Conservation (phyloP, 352 stramenopile species). For the Globisporangium paroecandrum region DNA sequence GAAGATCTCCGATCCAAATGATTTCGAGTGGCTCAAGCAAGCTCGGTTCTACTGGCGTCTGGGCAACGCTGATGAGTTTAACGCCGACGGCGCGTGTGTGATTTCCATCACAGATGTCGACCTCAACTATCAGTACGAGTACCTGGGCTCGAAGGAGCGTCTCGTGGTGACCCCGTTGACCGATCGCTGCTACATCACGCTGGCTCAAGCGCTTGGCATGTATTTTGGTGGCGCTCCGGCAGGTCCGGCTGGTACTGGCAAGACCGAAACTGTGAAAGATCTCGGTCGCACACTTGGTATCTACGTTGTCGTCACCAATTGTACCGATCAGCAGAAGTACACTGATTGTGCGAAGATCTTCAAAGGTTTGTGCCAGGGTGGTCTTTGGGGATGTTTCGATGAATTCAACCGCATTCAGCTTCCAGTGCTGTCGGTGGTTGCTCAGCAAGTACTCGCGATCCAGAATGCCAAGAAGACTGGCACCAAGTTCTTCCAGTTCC, state of each 20-base stretch:
- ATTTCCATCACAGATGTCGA: slow-evolving; percentile 98
- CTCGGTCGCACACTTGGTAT: slow-evolving; percentile 93
- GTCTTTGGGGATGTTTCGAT: slow-evolving; percentile 97
- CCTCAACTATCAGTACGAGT: slow-evolving; percentile 99
- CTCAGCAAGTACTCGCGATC: slow-evolving; percentile 97
- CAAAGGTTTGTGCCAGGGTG: slow-evolving; percentile 95
- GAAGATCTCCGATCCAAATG: slow-evolving; percentile 95
- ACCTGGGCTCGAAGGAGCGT: slow-evolving; percentile 96
- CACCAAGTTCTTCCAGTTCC: slow-evolving; percentile 96
- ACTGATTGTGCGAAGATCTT: slow-evolving; percentile 98
- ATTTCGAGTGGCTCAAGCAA: slow-evolving; percentile 99
- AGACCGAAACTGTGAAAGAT: slow-evolving; percentile 98
- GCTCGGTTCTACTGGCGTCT: slow-evolving; percentile 97
- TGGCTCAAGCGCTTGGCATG: slow-evolving; percentile 97
- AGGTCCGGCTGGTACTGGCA: slow-evolving; percentile 94
- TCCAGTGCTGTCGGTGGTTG: slow-evolving; percentile 95
- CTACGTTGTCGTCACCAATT: slow-evolving; percentile 98
- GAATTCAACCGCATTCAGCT: slow-evolving; percentile 98
- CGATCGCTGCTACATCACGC: slow-evolving; percentile 97
- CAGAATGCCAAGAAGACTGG: slow-evolving; percentile 97
- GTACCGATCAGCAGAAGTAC: slow-evolving; percentile 97
- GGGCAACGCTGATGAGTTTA: slow-evolving; percentile 93
- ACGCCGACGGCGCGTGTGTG: slow-evolving; percentile 92
- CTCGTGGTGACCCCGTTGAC: slow-evolving; percentile 97
- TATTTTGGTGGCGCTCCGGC: slow-evolving; percentile 96